Base-by-base conservation (phyloP, 1,284 basidiomycete genomes). In the Trichosporon asahii region DNA sequence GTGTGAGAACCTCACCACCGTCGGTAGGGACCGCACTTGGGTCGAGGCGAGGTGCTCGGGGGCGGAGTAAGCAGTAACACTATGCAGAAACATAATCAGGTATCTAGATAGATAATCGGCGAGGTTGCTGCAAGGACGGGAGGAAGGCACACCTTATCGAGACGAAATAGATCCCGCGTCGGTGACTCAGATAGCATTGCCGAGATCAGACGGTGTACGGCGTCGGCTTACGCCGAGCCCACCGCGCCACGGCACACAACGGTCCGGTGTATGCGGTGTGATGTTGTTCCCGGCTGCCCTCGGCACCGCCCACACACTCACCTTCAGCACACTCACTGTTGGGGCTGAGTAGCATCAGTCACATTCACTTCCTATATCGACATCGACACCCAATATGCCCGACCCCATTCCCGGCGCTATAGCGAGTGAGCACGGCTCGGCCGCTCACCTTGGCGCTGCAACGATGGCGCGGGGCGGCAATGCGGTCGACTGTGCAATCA, bases 1-100 rank as follows among this genome's bases (percentile, higher is more conserved):
- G 60, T 88, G 87, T 73, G 89, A 92, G 85, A 94, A 93, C 80
- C 77, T 95, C 73, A 94, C 93, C 0, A 90, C 88, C 2, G 91
- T 93, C 3, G 87, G 86, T 66, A 91, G 91, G 78, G 92, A 92
- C 73, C 86, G 89, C 5, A 88, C 86, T 2, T 93, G 91, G 90
- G 78, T 95, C 18, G 93, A 95, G 80, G 86, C 83, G 2, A 86
- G 92, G 2, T 94, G 91, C 76, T 90, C 90, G 23, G 92, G 90
- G 11, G 53, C 46, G 57, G 33, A 69, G 65, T 49, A 61, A 31
- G 14, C 15, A 61, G 27, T 11, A 31, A 31, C 5, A 31, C 12
- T 18, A 60, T n/a, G 57, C 57, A 61, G 5, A 9, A 18, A 8
- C 15, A 6, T 27, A 35, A 25, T 25, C 12, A 25, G 9, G 49